Percentiles rank a stretch among this genome's conserved stretches.
Evolutionary conservation across 257 asterid genomes (phyloP).

Genomic region (Nemophila menziesii): DNA sequence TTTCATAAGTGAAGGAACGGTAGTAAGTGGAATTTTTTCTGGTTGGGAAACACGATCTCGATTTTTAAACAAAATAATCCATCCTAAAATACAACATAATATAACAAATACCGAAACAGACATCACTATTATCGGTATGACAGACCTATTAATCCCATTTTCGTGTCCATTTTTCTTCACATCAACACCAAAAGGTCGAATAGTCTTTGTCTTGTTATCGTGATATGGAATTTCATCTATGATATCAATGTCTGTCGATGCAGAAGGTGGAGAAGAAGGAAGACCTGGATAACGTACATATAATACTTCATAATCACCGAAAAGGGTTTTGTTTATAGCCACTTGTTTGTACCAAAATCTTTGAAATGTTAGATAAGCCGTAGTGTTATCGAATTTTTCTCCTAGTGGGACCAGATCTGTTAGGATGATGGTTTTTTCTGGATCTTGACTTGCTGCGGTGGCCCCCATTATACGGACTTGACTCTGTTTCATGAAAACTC

Average conservation of each 20-base stretch:
- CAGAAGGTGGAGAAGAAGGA: conserved; percentile 85
- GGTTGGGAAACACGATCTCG: conserved; percentile 26
- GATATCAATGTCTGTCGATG: conserved; percentile 47
- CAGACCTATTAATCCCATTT: conserved; percentile 39
- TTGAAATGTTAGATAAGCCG: conserved; percentile 46
- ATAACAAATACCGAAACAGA: conserved; percentile 47
- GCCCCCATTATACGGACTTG: conserved; percentile 98
- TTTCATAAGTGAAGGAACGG: conserved; percentile 47
- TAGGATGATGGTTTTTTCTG: conserved; percentile 70
- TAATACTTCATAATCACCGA: conserved; percentile 74
- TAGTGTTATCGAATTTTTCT: conserved; percentile 45
- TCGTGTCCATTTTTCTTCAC: conserved; percentile 41
- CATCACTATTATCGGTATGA: conserved; percentile 46
- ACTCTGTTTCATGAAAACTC: conserved; percentile 65
- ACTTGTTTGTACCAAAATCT: conserved; percentile 83
- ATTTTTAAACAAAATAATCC: conserved; percentile 45
- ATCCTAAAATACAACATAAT: conserved; percentile 43
- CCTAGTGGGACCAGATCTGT: conserved; percentile 76
- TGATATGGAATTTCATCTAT: conserved; percentile 57
- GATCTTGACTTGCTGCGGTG: conserved; percentile 61
- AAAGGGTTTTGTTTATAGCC: conserved; percentile 35
- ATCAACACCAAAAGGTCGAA: conserved; percentile 83
- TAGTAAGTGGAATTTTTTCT: conserved; percentile 38
- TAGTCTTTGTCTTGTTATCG: conserved; percentile 39
- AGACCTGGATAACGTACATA: conserved; percentile 94